Evolutionary conservation across 2,329 filamentous ascomycete genomes (phyloP).

Genomic region (Fusarium bactridioides): DNA sequence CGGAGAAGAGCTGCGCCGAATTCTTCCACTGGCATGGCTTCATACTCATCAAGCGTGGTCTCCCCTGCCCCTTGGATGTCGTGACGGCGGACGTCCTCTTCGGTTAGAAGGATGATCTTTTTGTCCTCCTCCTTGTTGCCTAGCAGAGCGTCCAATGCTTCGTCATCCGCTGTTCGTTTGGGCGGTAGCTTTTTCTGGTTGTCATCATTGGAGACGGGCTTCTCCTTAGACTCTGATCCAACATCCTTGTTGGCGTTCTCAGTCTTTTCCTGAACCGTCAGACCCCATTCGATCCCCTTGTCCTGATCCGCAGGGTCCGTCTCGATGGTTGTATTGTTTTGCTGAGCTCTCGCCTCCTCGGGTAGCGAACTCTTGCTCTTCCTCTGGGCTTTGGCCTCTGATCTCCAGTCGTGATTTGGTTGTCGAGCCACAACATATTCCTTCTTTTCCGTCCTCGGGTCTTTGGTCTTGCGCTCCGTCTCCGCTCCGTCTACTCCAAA

Average conservation of each 20-base stretch:
- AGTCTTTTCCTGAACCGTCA: constrained; percentile 56
- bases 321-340: constrained; percentile 44
- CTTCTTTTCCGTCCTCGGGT: constrained; percentile 41
- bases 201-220: constrained; percentile 6
- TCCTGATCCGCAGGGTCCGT: constrained; percentile 55
- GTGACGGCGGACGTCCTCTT: constrained; percentile 72
- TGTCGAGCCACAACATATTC: constrained; percentile 65
- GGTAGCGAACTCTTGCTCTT: constrained; percentile 66
- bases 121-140: constrained; percentile 59
- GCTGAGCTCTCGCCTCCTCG: constrained; percentile 59
- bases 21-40: constrained; percentile 88
- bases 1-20: constrained; percentile 90
- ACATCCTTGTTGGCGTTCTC: constrained; percentile 60
- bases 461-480: constrained; percentile 49
- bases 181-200: background rate
- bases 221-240: constrained; percentile 5
- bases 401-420: constrained; percentile 70
- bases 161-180: constrained; percentile 51
- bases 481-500: constrained; percentile 57
- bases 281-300: constrained; percentile 64
- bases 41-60: constrained; percentile 82
- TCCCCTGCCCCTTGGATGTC: constrained; percentile 79
- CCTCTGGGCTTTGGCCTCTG: constrained; percentile 57
- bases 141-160: constrained; percentile 73
- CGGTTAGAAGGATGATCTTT: constrained; percentile 64